A percentile compares a stretch with the other conserved stretches of the same genome.
Evolutionary conservation across 345 rosid species (phyloP).

Genomic region (Theobroma cacao): DNA sequence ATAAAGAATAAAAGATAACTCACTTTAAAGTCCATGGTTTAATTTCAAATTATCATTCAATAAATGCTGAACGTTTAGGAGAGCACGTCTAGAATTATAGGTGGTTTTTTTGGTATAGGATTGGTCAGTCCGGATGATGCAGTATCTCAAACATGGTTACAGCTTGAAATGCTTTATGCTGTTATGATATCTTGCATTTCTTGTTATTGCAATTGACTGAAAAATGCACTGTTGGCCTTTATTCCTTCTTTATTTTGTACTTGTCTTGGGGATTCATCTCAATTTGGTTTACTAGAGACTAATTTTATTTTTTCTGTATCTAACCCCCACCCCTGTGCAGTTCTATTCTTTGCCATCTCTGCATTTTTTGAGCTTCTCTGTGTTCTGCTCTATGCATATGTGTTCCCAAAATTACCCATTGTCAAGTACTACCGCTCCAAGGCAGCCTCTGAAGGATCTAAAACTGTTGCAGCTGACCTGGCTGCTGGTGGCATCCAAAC

Average conservation of each 20-base stretch:
- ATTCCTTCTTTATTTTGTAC: background rate
- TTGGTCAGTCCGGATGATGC: background rate
- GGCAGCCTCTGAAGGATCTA: conserved; percentile 88
- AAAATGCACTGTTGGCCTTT: background rate
- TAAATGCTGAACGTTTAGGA: background rate
- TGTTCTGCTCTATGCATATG: conserved; percentile 53
- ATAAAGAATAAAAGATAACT: background rate
- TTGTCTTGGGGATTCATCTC: background rate
- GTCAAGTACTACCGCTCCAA: conserved; percentile 78
- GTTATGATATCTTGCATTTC: background rate
- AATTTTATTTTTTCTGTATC: background rate
- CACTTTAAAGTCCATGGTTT: background rate
- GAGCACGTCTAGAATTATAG: background rate
- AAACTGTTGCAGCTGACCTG: conserved; percentile 73
- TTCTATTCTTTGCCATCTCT: conserved; percentile 46
- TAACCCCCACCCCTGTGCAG: background rate
- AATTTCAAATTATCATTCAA: background rate
- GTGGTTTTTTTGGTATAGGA: background rate
- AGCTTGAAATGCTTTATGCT: background rate
- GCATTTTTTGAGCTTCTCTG: conserved; percentile 63
- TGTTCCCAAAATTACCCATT: conserved; percentile 66
- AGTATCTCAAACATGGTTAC: background rate
- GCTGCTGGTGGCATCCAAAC: conserved; percentile 72
- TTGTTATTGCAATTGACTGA: background rate
- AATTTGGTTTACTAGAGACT: background rate